Evolutionary conservation across 257 asterid genomes (phyloP).

Genomic region (Haberlea rhodopensis): DNA sequence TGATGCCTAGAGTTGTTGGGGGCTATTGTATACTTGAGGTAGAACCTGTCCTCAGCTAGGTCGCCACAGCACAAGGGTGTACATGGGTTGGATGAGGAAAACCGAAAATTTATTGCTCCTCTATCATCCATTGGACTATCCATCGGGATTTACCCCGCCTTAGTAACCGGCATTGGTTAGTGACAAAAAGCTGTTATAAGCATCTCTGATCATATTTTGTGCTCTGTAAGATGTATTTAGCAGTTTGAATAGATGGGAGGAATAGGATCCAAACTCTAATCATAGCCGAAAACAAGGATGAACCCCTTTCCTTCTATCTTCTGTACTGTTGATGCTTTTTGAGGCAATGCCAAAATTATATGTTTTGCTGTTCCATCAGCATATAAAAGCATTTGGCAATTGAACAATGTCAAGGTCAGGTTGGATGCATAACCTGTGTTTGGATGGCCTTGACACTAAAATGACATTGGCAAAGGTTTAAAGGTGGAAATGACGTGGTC

Average conservation of each 20-base stretch:
- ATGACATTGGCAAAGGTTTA: too few species aligned
- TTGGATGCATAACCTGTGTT: neutral
- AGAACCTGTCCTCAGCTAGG: neutral
- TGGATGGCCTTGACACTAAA: neutral
- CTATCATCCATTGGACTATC: too few species aligned
- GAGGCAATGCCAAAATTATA: too few species aligned
- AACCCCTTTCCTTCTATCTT: too few species aligned
- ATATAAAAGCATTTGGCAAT: too few species aligned
- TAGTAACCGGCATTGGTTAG: too few species aligned
- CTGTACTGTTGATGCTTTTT: too few species aligned
- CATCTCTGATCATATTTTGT: neutral
- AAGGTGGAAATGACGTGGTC: too few species aligned
- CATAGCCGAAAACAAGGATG: neutral
- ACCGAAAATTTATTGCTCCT: too few species aligned
- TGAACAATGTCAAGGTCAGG: neutral
- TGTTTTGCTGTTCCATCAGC: neutral
- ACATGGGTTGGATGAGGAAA: neutral
- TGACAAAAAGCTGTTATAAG: neutral
- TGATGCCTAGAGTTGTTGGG: neutral
- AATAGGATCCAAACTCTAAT: too few species aligned
- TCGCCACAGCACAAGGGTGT: neutral
- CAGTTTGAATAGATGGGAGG: too few species aligned
- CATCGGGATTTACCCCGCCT: neutral
- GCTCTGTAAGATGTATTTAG: neutral
- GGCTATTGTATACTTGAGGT: too few species aligned